phyloP scores from a whole-genome alignment of 768 basidiomycete genomes.

The Tricholoma sp. region DNA sequence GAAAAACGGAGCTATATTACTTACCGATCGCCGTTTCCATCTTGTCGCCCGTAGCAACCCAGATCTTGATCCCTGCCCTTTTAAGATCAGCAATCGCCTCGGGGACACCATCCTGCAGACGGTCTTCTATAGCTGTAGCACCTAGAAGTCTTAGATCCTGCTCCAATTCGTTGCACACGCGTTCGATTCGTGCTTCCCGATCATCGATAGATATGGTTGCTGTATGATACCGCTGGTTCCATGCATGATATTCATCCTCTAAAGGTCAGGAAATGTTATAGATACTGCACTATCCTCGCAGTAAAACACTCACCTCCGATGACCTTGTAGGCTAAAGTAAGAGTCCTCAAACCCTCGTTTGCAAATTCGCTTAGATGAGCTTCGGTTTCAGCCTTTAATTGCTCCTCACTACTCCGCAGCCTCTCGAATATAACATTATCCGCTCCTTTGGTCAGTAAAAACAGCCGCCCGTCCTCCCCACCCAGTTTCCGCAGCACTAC shows the following conservation, averaged over 20 bases:
- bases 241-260: constrained; percentile 75
- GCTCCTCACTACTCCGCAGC: constrained; percentile 56
- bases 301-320: constrained; percentile 49
- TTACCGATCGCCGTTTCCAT: constrained; percentile 94
- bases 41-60: constrained; percentile 99
- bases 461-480: constrained; percentile 49
- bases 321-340: constrained; percentile 87
- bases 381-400: constrained; percentile 73
- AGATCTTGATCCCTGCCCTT: constrained; percentile 93
- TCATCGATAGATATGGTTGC: constrained; percentile 76
- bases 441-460: constrained; percentile 84
- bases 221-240: constrained; percentile 77
- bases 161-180: constrained; percentile 78
- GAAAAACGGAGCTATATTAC: constrained; percentile 11
- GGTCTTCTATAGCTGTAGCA: constrained; percentile 97
- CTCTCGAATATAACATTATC: constrained; percentile 96
- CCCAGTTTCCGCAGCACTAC: constrained; percentile 75
- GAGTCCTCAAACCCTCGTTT: constrained; percentile 76
- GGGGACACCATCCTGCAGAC: constrained; percentile 95
- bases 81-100: constrained; percentile 96
- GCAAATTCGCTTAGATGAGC: constrained; percentile 84
- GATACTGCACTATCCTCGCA: background rate
- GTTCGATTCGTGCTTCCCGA: constrained; percentile 76
- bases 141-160: constrained; percentile 77
- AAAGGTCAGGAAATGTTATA: constrained; percentile 7